Base-by-base conservation (phyloP, 352 stramenopile genomes). In the Globisporangium echinulatum region DNA sequence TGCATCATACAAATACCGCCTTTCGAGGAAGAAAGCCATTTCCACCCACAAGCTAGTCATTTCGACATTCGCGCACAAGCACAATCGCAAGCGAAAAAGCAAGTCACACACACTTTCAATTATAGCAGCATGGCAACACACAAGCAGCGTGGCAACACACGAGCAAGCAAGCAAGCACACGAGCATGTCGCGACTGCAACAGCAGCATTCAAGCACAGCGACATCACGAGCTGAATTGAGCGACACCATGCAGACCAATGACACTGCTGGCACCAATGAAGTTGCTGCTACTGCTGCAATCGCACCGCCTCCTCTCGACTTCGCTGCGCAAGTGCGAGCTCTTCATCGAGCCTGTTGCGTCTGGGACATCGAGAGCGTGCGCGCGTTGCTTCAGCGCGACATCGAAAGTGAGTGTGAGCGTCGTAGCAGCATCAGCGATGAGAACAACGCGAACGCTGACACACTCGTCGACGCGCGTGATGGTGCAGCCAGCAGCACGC, bases 1-100 rank as follows among this genome's bases (percentile, higher is more conserved):
- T 25, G 19, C 19, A 25, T 2, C 1, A 25, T 25, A 25, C 19
- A 25, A 25, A 25, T 25, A 25, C 19, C 1, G 1, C 19, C 19
- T 25, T 25, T 1, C 19, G 19, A 25, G 19, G 1, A 2, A 25
- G 19, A 25, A 25, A 25, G 19, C 19, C 19, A 25, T 25, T 25
- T 25, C 19, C 19, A 25, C 1, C 19, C 19, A 2, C 19, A 25
- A 2, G 19, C 19, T 25, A 25, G 19, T 25, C 19, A 25, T 25
- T 25, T 25, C 19, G 1, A 25, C 19, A 25, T 25, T 25, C 19
- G 19, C 19, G 19, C 19, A 25, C 19, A 2, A 25, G 19, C 19
- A 25, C 1, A 25, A 25, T 59, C 96, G 17, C 85, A 96, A 64
- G 94, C 90, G 59, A 15, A 83, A 15, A 83, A 88, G 61, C 74